A percentile compares a stretch with the other conserved stretches of the same genome.
phyloP scores from a whole-genome alignment of 441 rosid genomes.

The Jatropha multifida region DNA sequence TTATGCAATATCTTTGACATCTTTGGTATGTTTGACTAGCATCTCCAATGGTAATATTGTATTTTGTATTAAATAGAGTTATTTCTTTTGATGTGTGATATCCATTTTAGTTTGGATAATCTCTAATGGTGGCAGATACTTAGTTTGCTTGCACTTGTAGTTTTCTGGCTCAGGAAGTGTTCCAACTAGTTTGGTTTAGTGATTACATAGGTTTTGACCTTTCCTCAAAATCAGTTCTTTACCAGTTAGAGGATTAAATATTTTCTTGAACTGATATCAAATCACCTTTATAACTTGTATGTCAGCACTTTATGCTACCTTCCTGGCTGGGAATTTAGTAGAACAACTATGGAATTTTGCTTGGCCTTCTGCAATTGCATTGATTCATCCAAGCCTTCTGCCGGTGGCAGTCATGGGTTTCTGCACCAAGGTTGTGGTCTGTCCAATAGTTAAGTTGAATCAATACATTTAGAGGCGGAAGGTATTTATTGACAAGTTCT shows the following conservation, averaged over 20 bases:
- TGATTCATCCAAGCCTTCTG: conserved; percentile 92
- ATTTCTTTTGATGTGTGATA: not conserved
- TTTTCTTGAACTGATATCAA: not conserved
- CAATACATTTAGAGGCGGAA: not conserved
- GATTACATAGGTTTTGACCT: not conserved
- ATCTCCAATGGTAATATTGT: not conserved
- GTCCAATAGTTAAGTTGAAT: conserved; percentile 9
- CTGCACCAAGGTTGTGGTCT: conserved; percentile 55
- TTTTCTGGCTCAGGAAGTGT: not conserved
- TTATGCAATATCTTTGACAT: not conserved
- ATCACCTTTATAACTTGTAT: not conserved
- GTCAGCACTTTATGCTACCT: conserved; percentile 75
- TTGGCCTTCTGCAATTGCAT: conserved; percentile 94
- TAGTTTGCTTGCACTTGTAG: not conserved
- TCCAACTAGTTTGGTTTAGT: not conserved
- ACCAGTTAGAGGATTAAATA: not conserved
- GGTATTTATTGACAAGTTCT: conserved; percentile 13
- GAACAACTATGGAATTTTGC: conserved; percentile 93
- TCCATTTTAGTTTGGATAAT: not conserved
- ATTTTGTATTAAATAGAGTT: not conserved
- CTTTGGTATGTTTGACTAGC: not conserved
- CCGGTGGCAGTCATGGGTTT: conserved; percentile 93
- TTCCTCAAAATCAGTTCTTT: not conserved
- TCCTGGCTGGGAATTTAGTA: conserved; percentile 77
- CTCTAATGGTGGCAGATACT: conserved; percentile 5